phyloP scores from a whole-genome alignment of 2,329 filamentous ascomycete species.

The Botrytis fabae region DNA sequence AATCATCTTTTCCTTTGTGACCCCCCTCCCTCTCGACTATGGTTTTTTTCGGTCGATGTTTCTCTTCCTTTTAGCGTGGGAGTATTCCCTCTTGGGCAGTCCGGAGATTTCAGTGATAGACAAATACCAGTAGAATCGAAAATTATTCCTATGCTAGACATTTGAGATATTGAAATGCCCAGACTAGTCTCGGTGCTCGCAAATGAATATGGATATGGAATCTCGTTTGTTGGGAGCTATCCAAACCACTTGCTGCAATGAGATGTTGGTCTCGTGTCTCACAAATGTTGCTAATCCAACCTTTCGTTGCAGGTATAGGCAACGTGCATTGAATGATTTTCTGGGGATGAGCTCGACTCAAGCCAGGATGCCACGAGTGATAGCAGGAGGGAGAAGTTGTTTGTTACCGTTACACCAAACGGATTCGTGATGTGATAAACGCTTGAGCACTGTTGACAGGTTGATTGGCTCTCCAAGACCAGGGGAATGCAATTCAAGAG shows the following conservation, averaged over 20 bases:
- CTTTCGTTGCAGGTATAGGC: not conserved
- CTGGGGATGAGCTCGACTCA: not conserved
- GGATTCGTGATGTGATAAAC: slow-evolving; percentile 10
- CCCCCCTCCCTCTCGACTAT: not conserved
- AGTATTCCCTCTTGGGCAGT: not conserved
- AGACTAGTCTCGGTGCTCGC: not conserved
- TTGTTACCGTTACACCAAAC: slow-evolving; percentile 8
- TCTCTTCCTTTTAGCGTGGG: not conserved
- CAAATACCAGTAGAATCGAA: not conserved
- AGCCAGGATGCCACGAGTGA: slow-evolving; percentile 21
- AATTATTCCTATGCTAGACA: not conserved
- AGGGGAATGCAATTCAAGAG: not conserved
- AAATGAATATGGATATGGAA: not conserved
- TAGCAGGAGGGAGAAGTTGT: not conserved
- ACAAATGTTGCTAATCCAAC: not conserved
- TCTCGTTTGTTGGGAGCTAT: not conserved
- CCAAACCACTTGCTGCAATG: not conserved
- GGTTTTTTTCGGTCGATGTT: not conserved
- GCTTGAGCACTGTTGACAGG: slow-evolving; percentile 4
- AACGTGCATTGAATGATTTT: not conserved
- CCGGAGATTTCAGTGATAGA: not conserved
- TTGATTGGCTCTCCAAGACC: slow-evolving; percentile 6
- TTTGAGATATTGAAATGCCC: not conserved
- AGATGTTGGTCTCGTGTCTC: slow-evolving; percentile 5
- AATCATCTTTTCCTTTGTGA: not conserved